Evolutionary conservation across 2,329 filamentous ascomycete genomes (phyloP), one percentile per base, ranked within the genome.

Genomic region (Zasmidium cellare): DNA sequence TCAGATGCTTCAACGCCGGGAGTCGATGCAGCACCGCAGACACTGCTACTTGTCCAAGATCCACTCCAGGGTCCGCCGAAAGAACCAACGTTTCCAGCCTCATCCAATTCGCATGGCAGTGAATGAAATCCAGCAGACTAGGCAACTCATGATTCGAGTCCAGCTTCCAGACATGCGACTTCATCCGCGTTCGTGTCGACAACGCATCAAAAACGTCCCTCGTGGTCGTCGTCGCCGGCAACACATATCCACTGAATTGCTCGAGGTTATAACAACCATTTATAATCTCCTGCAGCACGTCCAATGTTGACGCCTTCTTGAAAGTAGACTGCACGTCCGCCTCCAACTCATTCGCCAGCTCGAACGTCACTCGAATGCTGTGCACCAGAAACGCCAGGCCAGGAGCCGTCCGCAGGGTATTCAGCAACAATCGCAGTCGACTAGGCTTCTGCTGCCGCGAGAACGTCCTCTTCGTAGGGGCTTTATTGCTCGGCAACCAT

Each of bases 181-280:
- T 83, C 35, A 87, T 68, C 51, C 79, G 78, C 52, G 75, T 73
- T 44, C 83, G 75, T 5, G 80, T 83, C 0, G 83, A 83, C 19
- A 86, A 67, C 2, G 83, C 82, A 65, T 85, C 11, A 78, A 66
- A 48, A 5, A 69, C 55, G 28, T 50, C 54, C 45, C 22, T 49
- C 35, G 58, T 67, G 31, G 48, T 53, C 16, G 48, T 56, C 18
- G 56, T 60, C 9, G 60, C 61, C 6, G 80, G 76, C n/a, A 81
- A 72, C 50, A 79, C 76, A 56, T 84, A 79, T 5, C 83, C 84
- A 28, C 79, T 67, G 7, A 86, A 69, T 23, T 77, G 76, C 69
- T 86, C 82, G 20, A 86, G 69, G 58, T 82, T 83, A 7, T 83
- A 82, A 64, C 82, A 86, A 2, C 79, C 78, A 78, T 84, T 83